These are phyloP conservation scores for Pythium vanterpoolii DNA, from an alignment of 352 stramenopile genomes.

Conservation along the genomic window DNA sequence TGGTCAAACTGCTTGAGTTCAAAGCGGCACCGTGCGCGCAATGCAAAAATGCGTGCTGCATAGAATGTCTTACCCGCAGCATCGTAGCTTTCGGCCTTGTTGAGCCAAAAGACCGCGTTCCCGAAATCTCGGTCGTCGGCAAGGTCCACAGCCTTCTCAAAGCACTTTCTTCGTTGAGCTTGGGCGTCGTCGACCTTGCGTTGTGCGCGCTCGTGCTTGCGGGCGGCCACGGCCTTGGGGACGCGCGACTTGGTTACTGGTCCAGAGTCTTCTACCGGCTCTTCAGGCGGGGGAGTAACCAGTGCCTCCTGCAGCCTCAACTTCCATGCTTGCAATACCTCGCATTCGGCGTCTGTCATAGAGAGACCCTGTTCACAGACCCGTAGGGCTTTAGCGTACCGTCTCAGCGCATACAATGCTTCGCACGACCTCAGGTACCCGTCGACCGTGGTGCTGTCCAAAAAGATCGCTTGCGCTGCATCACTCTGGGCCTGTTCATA, in stretches of 20 bases:
- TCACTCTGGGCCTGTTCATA: constrained; percentile 17
- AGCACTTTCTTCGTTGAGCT: constrained; percentile 1
- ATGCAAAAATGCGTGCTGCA: constrained; percentile 2
- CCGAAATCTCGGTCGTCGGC: constrained; percentile 18
- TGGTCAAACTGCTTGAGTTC: constrained; percentile 24
- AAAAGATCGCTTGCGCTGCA: constrained; percentile 8
- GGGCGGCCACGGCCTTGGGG: constrained; percentile 13
- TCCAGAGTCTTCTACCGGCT: neutral
- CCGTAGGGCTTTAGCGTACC: constrained; percentile 14
- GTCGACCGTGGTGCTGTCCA: neutral
- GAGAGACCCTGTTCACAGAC: constrained; percentile 20
- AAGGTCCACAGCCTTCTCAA: constrained; percentile 16
- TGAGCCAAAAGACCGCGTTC: constrained; percentile 24
- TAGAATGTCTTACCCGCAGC: neutral
- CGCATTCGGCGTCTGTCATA: neutral
- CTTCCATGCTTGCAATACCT: constrained; percentile 3
- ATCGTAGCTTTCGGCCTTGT: constrained; percentile 15
- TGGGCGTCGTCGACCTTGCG: constrained; percentile 16
- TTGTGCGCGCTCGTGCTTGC: constrained; percentile 14
- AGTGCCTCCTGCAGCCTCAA: constrained; percentile 10
- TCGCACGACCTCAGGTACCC: constrained; percentile 17
- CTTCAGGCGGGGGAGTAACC: constrained; percentile 11
- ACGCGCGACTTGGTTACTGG: constrained; percentile 6
- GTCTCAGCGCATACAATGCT: constrained; percentile 9
- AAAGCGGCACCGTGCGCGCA: constrained; percentile 17